Conservation (phyloP, 2,329 filamentous ascomycete genomes). For the Alternaria solani region DNA sequence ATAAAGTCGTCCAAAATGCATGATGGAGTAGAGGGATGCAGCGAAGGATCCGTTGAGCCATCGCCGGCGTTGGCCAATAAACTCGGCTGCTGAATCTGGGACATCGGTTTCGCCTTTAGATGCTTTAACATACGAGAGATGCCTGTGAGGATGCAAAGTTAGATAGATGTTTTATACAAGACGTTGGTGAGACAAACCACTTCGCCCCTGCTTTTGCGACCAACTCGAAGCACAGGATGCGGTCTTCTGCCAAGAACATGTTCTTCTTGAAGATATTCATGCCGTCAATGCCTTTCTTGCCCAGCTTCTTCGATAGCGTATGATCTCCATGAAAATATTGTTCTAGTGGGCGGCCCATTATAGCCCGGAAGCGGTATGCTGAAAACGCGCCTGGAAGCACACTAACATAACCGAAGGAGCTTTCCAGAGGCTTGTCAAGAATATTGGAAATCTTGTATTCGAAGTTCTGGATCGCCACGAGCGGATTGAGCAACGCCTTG, state of each 20-base stretch:
- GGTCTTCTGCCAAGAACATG: conserved; percentile 99
- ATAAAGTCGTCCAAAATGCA: conserved; percentile 99
- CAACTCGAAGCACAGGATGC: conserved; percentile 98
- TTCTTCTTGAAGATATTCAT: conserved; percentile 99
- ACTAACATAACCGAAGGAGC: conserved; percentile 95
- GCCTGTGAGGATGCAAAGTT: not conserved
- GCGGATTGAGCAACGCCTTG: conserved; percentile 89
- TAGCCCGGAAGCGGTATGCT: conserved; percentile 95
- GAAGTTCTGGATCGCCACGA: conserved; percentile 96
- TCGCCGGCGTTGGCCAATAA: conserved; percentile 96
- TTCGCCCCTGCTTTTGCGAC: conserved; percentile 98
- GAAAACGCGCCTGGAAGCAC: conserved; percentile 99
- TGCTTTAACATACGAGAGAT: conserved; percentile 82
- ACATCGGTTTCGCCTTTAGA: conserved; percentile 99
- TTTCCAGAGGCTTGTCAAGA: conserved; percentile 96
- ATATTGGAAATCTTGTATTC: conserved; percentile 99
- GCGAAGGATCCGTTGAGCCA: conserved; percentile 99
- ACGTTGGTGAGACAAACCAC: conserved; percentile 81
- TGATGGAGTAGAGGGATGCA: conserved; percentile 93
- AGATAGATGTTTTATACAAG: not conserved
- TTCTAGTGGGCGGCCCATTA: conserved; percentile 95
- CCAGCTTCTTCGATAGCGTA: conserved; percentile 91
- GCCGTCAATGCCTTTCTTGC: conserved; percentile 98
- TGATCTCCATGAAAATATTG: conserved; percentile 99
- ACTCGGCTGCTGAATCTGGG: conserved; percentile 93